These are phyloP conservation scores for Aureobasidium sp. DNA, from an alignment of 2,329 filamentous ascomycete genomes.

Conservation along the genomic window DNA sequence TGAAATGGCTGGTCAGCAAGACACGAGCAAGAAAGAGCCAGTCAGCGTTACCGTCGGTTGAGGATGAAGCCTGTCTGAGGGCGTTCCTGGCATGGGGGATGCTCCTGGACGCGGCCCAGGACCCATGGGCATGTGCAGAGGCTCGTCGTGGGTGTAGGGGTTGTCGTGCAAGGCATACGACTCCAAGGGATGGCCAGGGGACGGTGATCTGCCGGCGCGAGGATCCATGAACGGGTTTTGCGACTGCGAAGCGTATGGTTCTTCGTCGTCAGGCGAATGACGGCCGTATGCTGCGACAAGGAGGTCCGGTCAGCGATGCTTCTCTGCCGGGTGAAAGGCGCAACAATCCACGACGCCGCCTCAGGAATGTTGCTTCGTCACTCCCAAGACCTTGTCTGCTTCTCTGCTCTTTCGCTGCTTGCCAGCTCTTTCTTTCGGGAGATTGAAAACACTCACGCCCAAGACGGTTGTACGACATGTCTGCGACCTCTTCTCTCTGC, in stretches of 20 bases:
- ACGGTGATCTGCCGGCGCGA: constrained; percentile 58
- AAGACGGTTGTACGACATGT: constrained; percentile 68
- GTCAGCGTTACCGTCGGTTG: constrained; percentile 68
- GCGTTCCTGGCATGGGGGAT: constrained; percentile 35
- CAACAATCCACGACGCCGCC: background rate
- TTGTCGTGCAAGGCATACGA: constrained; percentile 79
- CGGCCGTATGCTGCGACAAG: constrained; percentile 18
- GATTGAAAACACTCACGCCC: constrained; percentile 37
- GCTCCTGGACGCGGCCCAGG: constrained; percentile 41
- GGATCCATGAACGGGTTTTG: constrained; percentile 44
- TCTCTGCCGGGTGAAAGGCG: background rate
- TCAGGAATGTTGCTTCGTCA: background rate
- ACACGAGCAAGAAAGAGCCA: background rate
- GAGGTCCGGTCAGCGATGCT: constrained; percentile 10
- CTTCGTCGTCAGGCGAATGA: constrained; percentile 22
- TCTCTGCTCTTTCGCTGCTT: background rate
- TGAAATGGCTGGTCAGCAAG: constrained; percentile 26
- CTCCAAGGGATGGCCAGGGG: constrained; percentile 66
- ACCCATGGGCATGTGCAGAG: constrained; percentile 64
- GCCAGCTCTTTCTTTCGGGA: background rate
- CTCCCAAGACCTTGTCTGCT: background rate
- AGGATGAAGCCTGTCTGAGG: constrained; percentile 69
- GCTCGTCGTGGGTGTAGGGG: constrained; percentile 52
- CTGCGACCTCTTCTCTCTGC: constrained; percentile 1
- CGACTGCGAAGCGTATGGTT: constrained; percentile 22